Evolutionary conservation across 805 yeast species (phyloP).

Genomic region (Candida odintsovae): DNA sequence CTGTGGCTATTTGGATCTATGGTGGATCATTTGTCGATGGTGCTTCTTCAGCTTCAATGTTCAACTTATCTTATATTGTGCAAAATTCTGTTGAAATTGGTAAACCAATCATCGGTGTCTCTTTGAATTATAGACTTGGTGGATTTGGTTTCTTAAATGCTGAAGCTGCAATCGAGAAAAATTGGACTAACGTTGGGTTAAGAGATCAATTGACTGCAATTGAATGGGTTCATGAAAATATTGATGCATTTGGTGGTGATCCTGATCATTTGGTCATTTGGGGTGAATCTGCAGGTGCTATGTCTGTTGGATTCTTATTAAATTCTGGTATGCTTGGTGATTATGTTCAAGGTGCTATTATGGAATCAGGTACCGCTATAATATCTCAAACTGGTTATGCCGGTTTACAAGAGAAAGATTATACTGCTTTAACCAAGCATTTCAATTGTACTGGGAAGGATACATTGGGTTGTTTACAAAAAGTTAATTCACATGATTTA

Average conservation of each 20-base stretch:
- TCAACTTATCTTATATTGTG: constrained; percentile 15
- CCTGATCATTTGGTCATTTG: constrained; percentile 28
- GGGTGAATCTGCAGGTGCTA: constrained; percentile 35
- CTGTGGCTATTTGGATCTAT: constrained; percentile 30
- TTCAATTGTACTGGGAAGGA: constrained; percentile 11
- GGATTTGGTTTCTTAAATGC: constrained; percentile 31
- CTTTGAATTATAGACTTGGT: constrained; percentile 33
- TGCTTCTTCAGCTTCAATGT: constrained; percentile 13
- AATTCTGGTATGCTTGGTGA: constrained; percentile 4
- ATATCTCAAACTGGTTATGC: constrained; percentile 2
- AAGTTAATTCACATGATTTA: constrained; percentile 5
- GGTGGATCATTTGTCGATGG: constrained; percentile 32
- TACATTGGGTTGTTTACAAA: constrained; percentile 10
- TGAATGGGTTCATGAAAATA: constrained; percentile 31
- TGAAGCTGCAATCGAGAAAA: constrained; percentile 17
- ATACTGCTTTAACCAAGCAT: constrained; percentile 5
- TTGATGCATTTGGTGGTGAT: constrained; percentile 32
- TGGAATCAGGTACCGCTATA: constrained; percentile 13
- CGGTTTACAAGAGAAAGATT: constrained; percentile 2
- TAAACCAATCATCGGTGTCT: constrained; percentile 27
- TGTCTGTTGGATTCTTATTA: constrained; percentile 12
- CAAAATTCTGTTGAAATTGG: constrained; percentile 15
- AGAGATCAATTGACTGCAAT: constrained; percentile 30
- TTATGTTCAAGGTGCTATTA: constrained; percentile 14
- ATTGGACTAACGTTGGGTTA: constrained; percentile 29